phyloP scores from a whole-genome alignment of 257 asterid genomes.

The Lycium barbarum region DNA sequence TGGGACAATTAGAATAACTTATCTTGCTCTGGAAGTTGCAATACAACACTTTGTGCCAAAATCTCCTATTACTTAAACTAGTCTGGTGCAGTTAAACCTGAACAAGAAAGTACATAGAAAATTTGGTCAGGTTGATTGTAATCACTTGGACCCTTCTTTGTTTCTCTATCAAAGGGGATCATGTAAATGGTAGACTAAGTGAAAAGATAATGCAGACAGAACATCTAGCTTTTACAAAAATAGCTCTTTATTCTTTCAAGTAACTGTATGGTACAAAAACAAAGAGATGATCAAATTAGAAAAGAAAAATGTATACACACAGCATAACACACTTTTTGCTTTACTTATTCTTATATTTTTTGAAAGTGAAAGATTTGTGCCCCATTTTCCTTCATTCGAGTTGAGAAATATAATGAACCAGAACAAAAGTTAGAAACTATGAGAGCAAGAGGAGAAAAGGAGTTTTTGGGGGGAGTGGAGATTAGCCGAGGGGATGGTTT shows the following conservation, averaged over 20 bases:
- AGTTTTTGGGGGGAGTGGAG: background rate
- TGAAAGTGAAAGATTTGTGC: background rate
- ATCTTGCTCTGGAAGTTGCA: background rate
- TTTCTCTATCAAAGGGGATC: background rate
- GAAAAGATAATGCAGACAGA: background rate
- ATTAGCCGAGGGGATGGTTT: background rate
- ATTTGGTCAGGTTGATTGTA: background rate
- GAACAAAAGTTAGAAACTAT: background rate
- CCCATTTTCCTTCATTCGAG: background rate
- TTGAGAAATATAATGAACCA: background rate
- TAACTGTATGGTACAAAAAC: background rate
- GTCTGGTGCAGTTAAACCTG: background rate
- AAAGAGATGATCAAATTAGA: conserved; percentile 21
- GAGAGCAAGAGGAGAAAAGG: no score
- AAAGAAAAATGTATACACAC: background rate
- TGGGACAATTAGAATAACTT: background rate
- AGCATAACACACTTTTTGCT: no score
- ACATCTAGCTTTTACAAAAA: background rate
- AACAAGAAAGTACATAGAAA: background rate
- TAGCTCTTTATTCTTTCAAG: background rate
- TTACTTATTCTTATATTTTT: background rate
- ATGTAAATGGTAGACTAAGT: background rate
- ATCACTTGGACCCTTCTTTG: background rate
- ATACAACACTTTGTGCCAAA: conserved; percentile 2
- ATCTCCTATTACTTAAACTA: background rate